Conservation (phyloP, 2,329 filamentous ascomycete species). For the Cytospora chrysosperma region DNA sequence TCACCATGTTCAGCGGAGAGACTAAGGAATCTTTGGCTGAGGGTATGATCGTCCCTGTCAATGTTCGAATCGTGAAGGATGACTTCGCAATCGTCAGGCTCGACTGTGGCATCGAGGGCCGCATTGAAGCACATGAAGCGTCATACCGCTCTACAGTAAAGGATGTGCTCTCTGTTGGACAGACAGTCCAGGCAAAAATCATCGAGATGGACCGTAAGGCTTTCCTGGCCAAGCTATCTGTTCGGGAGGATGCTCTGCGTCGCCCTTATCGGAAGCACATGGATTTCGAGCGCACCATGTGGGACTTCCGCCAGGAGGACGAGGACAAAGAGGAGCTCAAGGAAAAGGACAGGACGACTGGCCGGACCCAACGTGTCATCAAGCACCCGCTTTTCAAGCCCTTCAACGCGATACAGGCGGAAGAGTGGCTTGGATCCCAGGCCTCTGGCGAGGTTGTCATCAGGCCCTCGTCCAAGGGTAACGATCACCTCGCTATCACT, state of each 20-base stretch:
- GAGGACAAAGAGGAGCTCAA: slow-evolving; percentile 79
- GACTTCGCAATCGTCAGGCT: slow-evolving; percentile 92
- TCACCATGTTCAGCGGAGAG: slow-evolving; percentile 96
- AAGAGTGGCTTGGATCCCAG: slow-evolving; percentile 88
- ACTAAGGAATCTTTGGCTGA: slow-evolving; percentile 79
- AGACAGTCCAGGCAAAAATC: slow-evolving; percentile 86
- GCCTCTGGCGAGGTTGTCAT: slow-evolving; percentile 89
- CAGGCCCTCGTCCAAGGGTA: slow-evolving; percentile 89
- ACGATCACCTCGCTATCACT: slow-evolving; percentile 91
- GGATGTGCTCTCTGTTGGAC: slow-evolving; percentile 72
- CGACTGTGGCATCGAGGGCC: slow-evolving; percentile 90
- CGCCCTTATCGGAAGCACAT: slow-evolving; percentile 67
- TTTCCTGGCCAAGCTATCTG: slow-evolving; percentile 78
- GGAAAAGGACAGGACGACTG: slow-evolving; percentile 82
- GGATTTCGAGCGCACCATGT: slow-evolving; percentile 75
- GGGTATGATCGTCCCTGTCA: slow-evolving; percentile 90
- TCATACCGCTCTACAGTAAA: slow-evolving; percentile 70
- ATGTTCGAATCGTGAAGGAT: slow-evolving; percentile 82
- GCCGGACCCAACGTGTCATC: slow-evolving; percentile 88
- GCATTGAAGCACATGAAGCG: slow-evolving; percentile 79
- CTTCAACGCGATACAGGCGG: slow-evolving; percentile 88
- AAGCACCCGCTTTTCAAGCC: slow-evolving; percentile 96
- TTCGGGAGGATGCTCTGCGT: slow-evolving; percentile 78
- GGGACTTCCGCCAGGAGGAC: slow-evolving; percentile 81
- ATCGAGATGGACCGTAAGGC: slow-evolving; percentile 83